Evolutionary conservation across 805 yeast genomes (phyloP), one percentile per base, ranked within the genome.

Genomic region (Saturnispora serradocipensis): DNA sequence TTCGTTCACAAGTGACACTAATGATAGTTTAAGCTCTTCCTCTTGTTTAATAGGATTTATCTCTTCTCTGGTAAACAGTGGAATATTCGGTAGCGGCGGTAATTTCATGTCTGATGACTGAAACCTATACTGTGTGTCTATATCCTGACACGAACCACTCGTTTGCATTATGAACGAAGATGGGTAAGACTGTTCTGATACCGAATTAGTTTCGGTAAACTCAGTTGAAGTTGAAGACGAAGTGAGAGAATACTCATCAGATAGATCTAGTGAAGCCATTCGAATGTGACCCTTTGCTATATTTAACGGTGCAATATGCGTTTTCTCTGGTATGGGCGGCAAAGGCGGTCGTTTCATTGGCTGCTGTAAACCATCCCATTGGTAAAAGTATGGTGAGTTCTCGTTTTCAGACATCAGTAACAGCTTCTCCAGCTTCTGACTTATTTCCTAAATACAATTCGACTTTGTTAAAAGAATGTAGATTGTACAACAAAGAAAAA

Each of bases 361-460:
- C 8, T 43, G 51, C n/a, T 9, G 36, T 5, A 16, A 8, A 18
- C 18, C n/a, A 15, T 43, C 47, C 51, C 51, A 49, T 22, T 49
- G 51, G 24, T 49, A 49, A 18, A 49, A 49, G 18, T 49, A 49
- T 13, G 51, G 51, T 8, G 51, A 49, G 32, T 34, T 28, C 18
- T n/a, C 27, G 47, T 49, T 49, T 1, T 34, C 47, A 11, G 44
- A 40, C 30, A 38, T 38, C 22, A 2, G 42, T 38, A 24, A 9
- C 6, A 38, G 13, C 16, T 7, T 10, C 4, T 3, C 22, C 24
- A n/a, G 13, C 22, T 18, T 38, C 42, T 7, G 46, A 7, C 22
- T 11, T 16, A 43, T 27, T 43, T 30, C 34, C 34, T 30, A 13
- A 10, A 11, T 30, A 13, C 15, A 30, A 30, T 11, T 30, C n/a